Base-by-base conservation (phyloP, 352 stramenopile genomes). In the Pythium biforme region DNA sequence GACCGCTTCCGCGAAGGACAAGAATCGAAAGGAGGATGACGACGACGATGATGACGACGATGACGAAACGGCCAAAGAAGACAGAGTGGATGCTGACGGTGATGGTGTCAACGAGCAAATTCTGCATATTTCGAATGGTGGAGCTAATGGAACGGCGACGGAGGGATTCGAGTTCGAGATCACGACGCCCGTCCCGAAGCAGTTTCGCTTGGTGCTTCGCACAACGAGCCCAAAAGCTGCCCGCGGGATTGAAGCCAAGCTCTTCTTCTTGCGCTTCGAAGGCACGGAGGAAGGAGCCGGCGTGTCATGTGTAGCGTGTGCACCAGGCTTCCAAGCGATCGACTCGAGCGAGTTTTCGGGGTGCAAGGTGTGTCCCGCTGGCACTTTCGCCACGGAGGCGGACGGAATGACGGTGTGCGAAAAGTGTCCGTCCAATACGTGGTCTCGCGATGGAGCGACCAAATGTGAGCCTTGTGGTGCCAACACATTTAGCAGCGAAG, bases 81-180 rank as follows among this genome's bases (percentile, higher is more conserved):
- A 65, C 2, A 50, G 66, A 3, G 46, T 60, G 11, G 79, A 68
- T 27, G 55, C 81, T 19, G 56, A 69, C 7, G 67, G 61, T 12
- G 65, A 76, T n/a, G 47, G 66, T 10, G 67, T 69, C 34, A 65
- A 57, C 20, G 69, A 73, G 22, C 59, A 65, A 23, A 66, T 76
- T n/a, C 59, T 88, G 7, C 79, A 89, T 53, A 43, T 92, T 25
- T 47, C 72, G 17, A 83, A 90, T 67, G 83, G 83, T 17, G 67
- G 74, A 9, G 77, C 85, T 45, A 92, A 92, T 52, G 83, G 83
- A 15, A 89, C 78, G 14, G 81, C 83, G 31, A 86, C 25, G 1
- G 72, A 89, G 55, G 25, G 80, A 15, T 70, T 92, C n/a, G 46
- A 62, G 5, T 66, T 92, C 33, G 78, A 87, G 34, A 66, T 88